Conservation (phyloP, 257 asterid genomes). For the Scutellaria galericulata region DNA sequence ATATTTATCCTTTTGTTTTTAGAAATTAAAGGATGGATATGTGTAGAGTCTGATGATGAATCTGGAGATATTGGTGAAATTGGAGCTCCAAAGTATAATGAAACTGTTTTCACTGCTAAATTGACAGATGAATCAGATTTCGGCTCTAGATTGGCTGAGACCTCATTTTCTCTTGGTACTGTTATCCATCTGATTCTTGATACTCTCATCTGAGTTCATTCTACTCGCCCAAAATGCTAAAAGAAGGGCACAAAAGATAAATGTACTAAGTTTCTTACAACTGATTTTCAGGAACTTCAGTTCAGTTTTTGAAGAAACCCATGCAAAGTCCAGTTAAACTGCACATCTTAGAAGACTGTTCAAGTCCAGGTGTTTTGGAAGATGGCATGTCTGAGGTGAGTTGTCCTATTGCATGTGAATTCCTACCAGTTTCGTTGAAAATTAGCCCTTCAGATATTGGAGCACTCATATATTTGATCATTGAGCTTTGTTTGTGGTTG, state of each 20-base stretch:
- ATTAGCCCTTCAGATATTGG: conserved; percentile 13
- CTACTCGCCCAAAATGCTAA: conserved; percentile 21
- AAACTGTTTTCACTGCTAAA: conserved; percentile 42
- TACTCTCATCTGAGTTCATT: conserved; percentile 27
- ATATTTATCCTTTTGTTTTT: conserved; percentile 22
- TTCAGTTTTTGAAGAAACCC: conserved; percentile 34
- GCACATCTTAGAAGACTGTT: conserved; percentile 40
- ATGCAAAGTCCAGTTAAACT: conserved; percentile 41
- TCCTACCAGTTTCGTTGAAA: conserved; percentile 11
- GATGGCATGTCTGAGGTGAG: conserved; percentile 57
- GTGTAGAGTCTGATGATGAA: conserved; percentile 73
- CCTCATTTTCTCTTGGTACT: conserved; percentile 52
- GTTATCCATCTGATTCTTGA: conserved; percentile 32
- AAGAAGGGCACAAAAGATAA: neutral
- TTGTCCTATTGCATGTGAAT: conserved; percentile 36
- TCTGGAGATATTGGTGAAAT: conserved; percentile 46
- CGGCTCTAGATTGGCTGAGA: conserved; percentile 43
- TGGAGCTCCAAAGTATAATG: conserved; percentile 42
- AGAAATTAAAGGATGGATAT: conserved; percentile 57
- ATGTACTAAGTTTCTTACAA: conserved; percentile 33
- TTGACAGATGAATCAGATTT: conserved; percentile 42
- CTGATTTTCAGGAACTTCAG: conserved; percentile 45
- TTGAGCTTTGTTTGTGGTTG: conserved; percentile 22
- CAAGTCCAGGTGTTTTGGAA: conserved; percentile 40
- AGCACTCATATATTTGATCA: conserved; percentile 22